phyloP scores from a whole-genome alignment of 2,329 filamentous ascomycete species.

The Microdochium bolleyi region DNA sequence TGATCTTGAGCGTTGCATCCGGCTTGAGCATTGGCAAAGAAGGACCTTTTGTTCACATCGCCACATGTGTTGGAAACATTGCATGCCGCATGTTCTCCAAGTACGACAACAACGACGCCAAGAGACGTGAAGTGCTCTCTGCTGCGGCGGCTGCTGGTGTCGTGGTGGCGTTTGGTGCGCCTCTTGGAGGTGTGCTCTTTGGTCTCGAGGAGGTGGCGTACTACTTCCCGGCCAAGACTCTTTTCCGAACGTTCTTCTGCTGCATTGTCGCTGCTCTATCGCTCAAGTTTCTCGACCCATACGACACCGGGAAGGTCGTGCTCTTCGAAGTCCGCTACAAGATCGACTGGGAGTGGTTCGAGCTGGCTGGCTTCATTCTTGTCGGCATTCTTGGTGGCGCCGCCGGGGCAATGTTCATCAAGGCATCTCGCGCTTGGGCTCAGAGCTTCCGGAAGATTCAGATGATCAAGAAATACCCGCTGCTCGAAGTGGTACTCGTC shows the following conservation, averaged over 20 bases:
- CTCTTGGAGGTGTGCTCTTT: conserved; percentile 80
- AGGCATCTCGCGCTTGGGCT: conserved; percentile 86
- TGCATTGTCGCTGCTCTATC: conserved; percentile 89
- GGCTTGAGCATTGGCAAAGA: conserved; percentile 93
- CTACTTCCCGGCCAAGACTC: conserved; percentile 94
- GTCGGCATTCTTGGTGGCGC: conserved; percentile 80
- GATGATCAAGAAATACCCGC: conserved; percentile 72
- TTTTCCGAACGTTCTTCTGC: conserved; percentile 97
- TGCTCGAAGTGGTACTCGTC: conserved; percentile 83
- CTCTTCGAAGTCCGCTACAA: conserved; percentile 90
- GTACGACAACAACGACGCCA: conserved; percentile 90
- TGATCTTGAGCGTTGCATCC: conserved; percentile 85
- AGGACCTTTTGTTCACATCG: conserved; percentile 94
- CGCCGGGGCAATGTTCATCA: conserved; percentile 89
- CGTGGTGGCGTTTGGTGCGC: conserved; percentile 88
- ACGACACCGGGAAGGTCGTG: conserved; percentile 93
- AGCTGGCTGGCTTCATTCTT: conserved; percentile 77
- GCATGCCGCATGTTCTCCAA: conserved; percentile 89
- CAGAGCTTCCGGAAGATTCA: conserved; percentile 75
- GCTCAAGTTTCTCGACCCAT: conserved; percentile 91
- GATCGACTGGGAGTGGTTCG: conserved; percentile 89
- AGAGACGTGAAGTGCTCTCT: conserved; percentile 87
- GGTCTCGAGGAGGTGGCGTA: conserved; percentile 93
- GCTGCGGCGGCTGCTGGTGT: conserved; percentile 88
- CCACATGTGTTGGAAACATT: conserved; percentile 91